Percentiles rank a stretch among this genome's conserved stretches.
phyloP scores from a whole-genome alignment of 2,329 filamentous ascomycete genomes.

The Penicillium sp. region DNA sequence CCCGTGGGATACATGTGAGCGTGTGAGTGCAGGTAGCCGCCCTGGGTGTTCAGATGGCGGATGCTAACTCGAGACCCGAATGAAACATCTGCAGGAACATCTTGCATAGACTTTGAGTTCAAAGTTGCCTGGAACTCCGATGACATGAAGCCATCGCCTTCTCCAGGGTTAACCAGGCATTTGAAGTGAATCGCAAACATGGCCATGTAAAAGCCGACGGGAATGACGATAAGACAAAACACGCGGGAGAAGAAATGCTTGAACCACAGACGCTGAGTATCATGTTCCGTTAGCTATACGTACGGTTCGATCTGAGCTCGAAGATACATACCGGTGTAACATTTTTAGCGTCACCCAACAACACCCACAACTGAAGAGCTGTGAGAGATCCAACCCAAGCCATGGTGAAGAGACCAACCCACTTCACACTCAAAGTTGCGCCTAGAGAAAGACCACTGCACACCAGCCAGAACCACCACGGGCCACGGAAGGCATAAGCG shows the following conservation, averaged over 20 bases:
- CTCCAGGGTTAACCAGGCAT: slow-evolving; percentile 88
- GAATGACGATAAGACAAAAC: slow-evolving; percentile 89
- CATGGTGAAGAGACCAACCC: slow-evolving; percentile 98
- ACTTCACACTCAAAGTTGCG: slow-evolving; percentile 92
- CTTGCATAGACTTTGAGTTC: slow-evolving; percentile 94
- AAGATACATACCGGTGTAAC: slow-evolving; percentile 64
- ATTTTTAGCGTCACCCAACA: slow-evolving; percentile 82
- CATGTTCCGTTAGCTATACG: slow-evolving; percentile 22
- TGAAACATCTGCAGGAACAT: slow-evolving; percentile 86
- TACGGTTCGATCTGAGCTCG: not conserved
- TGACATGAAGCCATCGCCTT: slow-evolving; percentile 99
- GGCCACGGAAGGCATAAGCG: slow-evolving; percentile 75
- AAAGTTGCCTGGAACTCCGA: slow-evolving; percentile 97
- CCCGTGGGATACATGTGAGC: slow-evolving; percentile 95
- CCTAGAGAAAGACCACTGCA: slow-evolving; percentile 84
- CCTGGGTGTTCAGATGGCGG: slow-evolving; percentile 94
- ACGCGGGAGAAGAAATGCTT: slow-evolving; percentile 91
- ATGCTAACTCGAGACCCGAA: slow-evolving; percentile 82
- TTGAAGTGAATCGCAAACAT: slow-evolving; percentile 98
- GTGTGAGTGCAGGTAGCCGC: slow-evolving; percentile 95
- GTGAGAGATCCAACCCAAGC: slow-evolving; percentile 95
- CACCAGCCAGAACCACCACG: slow-evolving; percentile 97
- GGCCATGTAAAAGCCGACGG: slow-evolving; percentile 82
- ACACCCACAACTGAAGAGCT: slow-evolving; percentile 85
- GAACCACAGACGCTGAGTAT: slow-evolving; percentile 66